Conservation (phyloP, 2,329 filamentous ascomycete species). For the Alternaria longipes region DNA sequence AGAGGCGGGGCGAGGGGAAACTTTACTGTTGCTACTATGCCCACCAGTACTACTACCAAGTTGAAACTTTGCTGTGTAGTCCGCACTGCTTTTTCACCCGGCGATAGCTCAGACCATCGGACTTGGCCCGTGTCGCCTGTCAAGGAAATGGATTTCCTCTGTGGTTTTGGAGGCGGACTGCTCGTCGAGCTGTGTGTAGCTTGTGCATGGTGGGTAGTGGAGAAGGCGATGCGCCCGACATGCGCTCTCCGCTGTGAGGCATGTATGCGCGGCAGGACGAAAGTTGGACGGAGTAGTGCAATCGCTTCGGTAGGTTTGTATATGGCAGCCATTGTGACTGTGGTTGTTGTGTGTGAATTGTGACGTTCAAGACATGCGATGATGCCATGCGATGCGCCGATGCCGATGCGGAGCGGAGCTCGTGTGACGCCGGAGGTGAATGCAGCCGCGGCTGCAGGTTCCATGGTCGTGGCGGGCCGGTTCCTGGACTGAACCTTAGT, state of each 20-base stretch:
- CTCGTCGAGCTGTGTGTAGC: conserved; percentile 41
- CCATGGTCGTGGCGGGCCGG: conserved; percentile 26
- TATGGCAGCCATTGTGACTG: conserved; percentile 37
- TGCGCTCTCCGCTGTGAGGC: conserved; percentile 12
- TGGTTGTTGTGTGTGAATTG: conserved; percentile 10
- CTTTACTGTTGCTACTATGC: conserved; percentile 77
- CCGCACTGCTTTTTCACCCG: conserved; percentile 79
- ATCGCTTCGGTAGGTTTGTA: conserved; percentile 46
- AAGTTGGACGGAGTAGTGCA: conserved; percentile 37
- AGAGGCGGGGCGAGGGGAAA: neutral
- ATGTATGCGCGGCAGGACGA: conserved; percentile 36
- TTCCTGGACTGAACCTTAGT: conserved; percentile 24
- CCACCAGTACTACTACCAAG: conserved; percentile 77
- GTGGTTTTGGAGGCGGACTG: conserved; percentile 53
- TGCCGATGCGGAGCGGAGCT: conserved; percentile 16
- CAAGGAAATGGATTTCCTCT: conserved; percentile 77
- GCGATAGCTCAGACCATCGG: conserved; percentile 79
- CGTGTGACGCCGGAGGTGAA: conserved; percentile 16
- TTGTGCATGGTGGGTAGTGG: conserved; percentile 33
- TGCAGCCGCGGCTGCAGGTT: conserved; percentile 27
- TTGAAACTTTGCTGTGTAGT: conserved; percentile 93
- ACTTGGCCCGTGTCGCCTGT: conserved; percentile 87
- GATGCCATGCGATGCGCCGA: too few species aligned
- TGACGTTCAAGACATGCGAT: neutral
- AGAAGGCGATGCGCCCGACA: conserved; percentile 35